phyloP scores from a whole-genome alignment of 2,329 filamentous ascomycete genomes.

The Apiospora phragmitis region DNA sequence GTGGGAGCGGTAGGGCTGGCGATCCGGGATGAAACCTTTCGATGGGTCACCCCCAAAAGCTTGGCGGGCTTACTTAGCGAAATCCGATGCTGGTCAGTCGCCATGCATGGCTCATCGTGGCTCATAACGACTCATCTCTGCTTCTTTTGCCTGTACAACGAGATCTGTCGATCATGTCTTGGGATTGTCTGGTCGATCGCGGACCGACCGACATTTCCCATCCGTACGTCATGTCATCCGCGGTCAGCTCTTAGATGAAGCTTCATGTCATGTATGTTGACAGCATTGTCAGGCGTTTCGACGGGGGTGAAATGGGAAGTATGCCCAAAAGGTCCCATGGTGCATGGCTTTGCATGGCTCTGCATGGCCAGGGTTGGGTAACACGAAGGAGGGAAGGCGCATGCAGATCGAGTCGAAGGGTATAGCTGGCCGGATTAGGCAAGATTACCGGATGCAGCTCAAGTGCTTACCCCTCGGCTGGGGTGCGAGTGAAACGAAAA shows the following conservation, averaged over 20 bases:
- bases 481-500: neutral
- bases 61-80: neutral
- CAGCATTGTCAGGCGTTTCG: neutral
- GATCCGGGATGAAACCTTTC: neutral
- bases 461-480: neutral
- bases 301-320: neutral
- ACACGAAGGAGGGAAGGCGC: neutral
- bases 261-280: neutral
- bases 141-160: neutral
- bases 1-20: neutral
- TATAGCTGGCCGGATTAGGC: slow-evolving; percentile 1
- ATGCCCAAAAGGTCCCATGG: neutral
- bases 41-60: neutral
- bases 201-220: neutral
- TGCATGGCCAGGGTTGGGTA: neutral
- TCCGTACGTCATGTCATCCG: neutral
- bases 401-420: neutral
- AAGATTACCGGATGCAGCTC: neutral
- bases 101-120: neutral
- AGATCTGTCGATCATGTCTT: neutral
- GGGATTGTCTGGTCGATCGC: neutral
- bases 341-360: neutral
- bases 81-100: neutral
- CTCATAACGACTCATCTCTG: neutral
- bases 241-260: neutral